phyloP scores from a whole-genome alignment of 306 rosid genomes.

The Argentina anserina region DNA sequence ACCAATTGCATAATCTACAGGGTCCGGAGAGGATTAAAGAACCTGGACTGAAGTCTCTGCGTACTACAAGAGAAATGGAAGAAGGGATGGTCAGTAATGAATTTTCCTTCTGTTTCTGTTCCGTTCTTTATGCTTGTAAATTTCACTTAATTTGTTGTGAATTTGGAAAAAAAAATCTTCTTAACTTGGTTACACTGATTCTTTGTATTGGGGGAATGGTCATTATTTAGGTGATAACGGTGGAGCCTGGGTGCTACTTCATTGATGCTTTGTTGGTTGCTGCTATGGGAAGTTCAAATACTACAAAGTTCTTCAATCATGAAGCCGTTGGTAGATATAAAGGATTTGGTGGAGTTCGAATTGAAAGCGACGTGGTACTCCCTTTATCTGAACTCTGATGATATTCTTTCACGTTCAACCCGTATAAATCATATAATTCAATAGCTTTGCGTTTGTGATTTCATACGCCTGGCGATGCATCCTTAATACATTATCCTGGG shows the following conservation, averaged over 20 bases:
- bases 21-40: conserved; percentile 60
- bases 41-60: conserved; percentile 78
- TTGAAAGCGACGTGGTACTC: conserved; percentile 84
- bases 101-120: background rate
- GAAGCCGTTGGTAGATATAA: conserved; percentile 51
- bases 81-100: conserved; percentile 78
- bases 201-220: background rate
- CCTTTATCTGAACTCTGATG: conserved; percentile 6
- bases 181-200: background rate
- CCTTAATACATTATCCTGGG: conserved; percentile 7
- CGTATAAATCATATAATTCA: background rate
- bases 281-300: conserved; percentile 53
- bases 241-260: conserved; percentile 97
- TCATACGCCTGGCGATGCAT: background rate
- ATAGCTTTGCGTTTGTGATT: background rate
- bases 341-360: conserved; percentile 81
- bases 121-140: background rate
- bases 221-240: conserved; percentile 70
- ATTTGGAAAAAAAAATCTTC: too few relatives aligned
- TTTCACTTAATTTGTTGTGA: background rate
- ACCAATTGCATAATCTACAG: conserved; percentile 38
- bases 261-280: conserved; percentile 75
- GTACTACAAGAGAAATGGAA: conserved; percentile 51
- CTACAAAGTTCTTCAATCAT: conserved; percentile 61
- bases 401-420: background rate